A percentile compares a stretch with the other conserved stretches of the same genome.
These are phyloP conservation scores for Candida qinlingensis DNA, from an alignment of 805 yeast genomes.

Conservation along the genomic window DNA sequence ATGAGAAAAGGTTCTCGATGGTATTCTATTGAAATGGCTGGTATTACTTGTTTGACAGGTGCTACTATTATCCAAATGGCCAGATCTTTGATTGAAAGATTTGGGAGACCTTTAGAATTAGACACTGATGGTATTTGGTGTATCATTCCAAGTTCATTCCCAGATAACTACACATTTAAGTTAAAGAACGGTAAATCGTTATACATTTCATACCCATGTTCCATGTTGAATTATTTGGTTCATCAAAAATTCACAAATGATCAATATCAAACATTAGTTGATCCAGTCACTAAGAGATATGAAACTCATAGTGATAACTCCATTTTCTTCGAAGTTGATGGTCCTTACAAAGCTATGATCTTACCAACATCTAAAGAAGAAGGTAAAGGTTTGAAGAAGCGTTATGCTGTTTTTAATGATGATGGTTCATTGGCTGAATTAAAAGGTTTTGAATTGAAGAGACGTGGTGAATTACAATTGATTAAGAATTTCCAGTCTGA, in stretches of 20 bases:
- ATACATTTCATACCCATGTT: conserved; percentile 85
- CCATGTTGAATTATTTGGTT: conserved; percentile 90
- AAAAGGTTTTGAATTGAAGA: conserved; percentile 92
- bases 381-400: conserved; percentile 91
- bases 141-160: conserved; percentile 88
- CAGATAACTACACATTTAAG: conserved; percentile 75
- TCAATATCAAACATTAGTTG: conserved; percentile 85
- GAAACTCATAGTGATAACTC: conserved; percentile 83
- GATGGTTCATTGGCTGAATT: conserved; percentile 93
- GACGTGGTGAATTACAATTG: conserved; percentile 92
- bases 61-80: conserved; percentile 99
- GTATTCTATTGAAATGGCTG: conserved; percentile 99
- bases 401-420: conserved; percentile 94
- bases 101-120: conserved; percentile 92
- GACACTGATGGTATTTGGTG: conserved; percentile 99
- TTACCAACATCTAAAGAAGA: conserved; percentile 96
- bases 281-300: conserved; percentile 62
- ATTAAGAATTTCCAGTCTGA: conserved; percentile 95
- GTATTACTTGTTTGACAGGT: conserved; percentile 96
- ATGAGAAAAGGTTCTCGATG: conserved; percentile 99
- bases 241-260: conserved; percentile 89
- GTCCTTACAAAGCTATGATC: conserved; percentile 97
- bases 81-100: conserved; percentile 77
- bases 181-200: conserved; percentile 74
- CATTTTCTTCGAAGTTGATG: conserved; percentile 96